phyloP scores from a whole-genome alignment of 1,284 basidiomycete species.

The Tilletia walkeri region DNA sequence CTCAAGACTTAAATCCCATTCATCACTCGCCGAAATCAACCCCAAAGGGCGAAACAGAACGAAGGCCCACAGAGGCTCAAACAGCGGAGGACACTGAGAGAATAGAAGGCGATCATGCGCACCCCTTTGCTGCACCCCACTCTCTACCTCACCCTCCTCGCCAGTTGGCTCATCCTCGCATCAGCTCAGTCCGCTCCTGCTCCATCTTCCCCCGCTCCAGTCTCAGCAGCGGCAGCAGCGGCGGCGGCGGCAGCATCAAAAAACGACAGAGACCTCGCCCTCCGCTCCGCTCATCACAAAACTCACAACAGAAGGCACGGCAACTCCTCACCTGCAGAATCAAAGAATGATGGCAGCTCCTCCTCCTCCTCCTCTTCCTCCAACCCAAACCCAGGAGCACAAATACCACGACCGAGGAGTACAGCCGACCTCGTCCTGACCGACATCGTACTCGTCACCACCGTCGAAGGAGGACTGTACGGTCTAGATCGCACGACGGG shows the following conservation, averaged over 20 bases:
- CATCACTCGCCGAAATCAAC: too few species aligned
- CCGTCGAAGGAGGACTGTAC: constrained; percentile 85
- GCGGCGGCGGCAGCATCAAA: not conserved
- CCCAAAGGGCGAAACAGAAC: too few species aligned
- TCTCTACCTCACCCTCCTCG: constrained; percentile 11
- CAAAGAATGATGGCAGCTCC: not conserved
- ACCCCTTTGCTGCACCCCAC: not conserved
- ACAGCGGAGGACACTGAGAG: not conserved
- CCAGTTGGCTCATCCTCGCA: constrained; percentile 14
- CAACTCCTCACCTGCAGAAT: not conserved
- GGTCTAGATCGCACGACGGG: constrained; percentile 79
- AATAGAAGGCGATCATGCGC: not conserved
- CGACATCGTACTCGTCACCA: constrained; percentile 77
- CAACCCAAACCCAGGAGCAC: not conserved
- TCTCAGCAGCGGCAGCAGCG: too few species aligned
- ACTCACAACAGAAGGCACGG: too few species aligned
- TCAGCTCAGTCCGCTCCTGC: not conserved
- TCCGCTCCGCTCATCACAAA: not conserved
- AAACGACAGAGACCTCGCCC: constrained; percentile 10
- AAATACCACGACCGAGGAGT: constrained; percentile 11
- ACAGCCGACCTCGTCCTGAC: constrained; percentile 64
- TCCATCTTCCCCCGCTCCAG: too few species aligned
- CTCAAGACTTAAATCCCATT: too few species aligned
- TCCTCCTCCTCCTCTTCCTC: not conserved
- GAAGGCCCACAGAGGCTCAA: too few species aligned